Base-by-base conservation (phyloP, 257 asterid genomes). In the Jacaranda copaia region DNA sequence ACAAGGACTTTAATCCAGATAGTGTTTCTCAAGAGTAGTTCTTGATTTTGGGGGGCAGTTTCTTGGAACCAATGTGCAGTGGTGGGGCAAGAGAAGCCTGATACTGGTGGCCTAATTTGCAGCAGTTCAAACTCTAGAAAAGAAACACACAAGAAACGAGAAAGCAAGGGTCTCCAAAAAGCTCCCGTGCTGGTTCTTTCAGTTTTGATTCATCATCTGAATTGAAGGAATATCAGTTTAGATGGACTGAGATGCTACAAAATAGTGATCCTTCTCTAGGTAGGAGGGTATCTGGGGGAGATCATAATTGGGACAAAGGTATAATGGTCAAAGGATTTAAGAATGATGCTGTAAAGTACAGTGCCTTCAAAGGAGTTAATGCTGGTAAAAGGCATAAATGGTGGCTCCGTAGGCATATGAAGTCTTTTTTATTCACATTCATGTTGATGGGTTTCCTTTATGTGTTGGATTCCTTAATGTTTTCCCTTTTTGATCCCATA, bases 381-480 rank as follows among this genome's bases (percentile, higher is more conserved):
- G 76, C 60, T 19, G 85, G 89, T 64, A 92, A 85, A 82, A 84
- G 87, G 74, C 89, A 81, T 8, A 7, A 51, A 13, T 74, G 89
- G 88, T 81, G 89, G 87, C 85, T 88, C 6, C 88, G 68, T 77
- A 85, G 89, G 85, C 89, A 90, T 76, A 25, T 87, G 39, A 84
- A 79, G 83, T 80, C 91, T 3, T 83, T 89, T 43, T 5, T 86
- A 61, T 76, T 93, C 77, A 82, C 93, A 12, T 79, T 91, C 56
- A 14, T 76, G 85, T 70, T 93, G 79, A 78, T 85, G 77, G 85
- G 86, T 3, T 81, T 88, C 80, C 81, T 95, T 74, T 84, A 75
- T 73, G 57, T 86, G 35, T 70, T 93, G 79, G 98, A 94, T 78
- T 86, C 93, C 2, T 79, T 92, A 48, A 65, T 90, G 87, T 86